These are phyloP conservation scores for Amborella trichopoda DNA, from an alignment of 164 flowering plant species.

Conservation along the genomic window DNA sequence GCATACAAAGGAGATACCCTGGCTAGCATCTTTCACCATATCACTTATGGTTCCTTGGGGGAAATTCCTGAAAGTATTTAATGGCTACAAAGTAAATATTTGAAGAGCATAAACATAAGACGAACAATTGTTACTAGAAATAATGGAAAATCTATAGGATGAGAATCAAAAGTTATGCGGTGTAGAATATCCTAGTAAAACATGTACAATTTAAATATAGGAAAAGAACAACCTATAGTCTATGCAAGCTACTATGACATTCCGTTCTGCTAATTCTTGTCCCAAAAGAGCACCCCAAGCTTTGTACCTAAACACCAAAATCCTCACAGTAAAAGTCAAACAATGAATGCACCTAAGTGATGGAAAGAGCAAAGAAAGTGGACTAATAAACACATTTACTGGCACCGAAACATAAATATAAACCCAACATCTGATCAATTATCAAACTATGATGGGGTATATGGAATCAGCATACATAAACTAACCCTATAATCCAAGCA, in stretches of 20 bases:
- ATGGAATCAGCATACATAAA: slow-evolving; percentile 1
- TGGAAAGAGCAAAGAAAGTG: no score
- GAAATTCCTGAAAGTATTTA: slow-evolving; percentile 57
- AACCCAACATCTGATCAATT: no score
- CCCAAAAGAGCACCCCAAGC: slow-evolving; percentile 98
- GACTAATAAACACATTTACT: no score
- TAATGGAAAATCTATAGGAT: not conserved
- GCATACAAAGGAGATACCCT: slow-evolving; percentile 81
- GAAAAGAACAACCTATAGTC: slow-evolving; percentile 63
- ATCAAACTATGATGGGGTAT: no score
- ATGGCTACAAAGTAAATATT: slow-evolving; percentile 4
- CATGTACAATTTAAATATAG: slow-evolving; percentile 3
- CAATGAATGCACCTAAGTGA: no score
- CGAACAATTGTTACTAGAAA: no score
- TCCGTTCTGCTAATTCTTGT: slow-evolving; percentile 69
- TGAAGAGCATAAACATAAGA: not conserved
- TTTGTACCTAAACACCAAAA: slow-evolving; percentile 53
- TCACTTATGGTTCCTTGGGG: slow-evolving; percentile 96
- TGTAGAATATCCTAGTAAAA: not conserved
- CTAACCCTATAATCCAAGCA: slow-evolving; percentile 98
- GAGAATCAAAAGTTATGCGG: not conserved
- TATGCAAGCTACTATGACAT: slow-evolving; percentile 85
- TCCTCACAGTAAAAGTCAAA: no score
- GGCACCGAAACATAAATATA: no score
- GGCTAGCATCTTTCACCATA: slow-evolving; percentile 81